Conservation (phyloP, 164 flowering plant species). For the Paratinospora sagittata region DNA sequence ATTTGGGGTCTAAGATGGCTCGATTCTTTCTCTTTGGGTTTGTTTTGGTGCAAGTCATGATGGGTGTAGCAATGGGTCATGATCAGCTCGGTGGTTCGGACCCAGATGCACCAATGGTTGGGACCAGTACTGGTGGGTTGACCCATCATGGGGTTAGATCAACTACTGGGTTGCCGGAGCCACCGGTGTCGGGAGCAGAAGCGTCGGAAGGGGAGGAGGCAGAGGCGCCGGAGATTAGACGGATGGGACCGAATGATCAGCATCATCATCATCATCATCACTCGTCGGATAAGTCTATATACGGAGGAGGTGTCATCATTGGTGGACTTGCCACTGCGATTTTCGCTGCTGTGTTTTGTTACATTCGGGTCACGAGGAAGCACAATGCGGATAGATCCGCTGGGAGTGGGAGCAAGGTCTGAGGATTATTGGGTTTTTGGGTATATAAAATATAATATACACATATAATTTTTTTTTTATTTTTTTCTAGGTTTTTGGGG, state of each 20-base stretch:
- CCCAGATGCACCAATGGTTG: too few relatives aligned
- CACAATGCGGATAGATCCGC: neutral
- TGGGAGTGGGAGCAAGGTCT: too few relatives aligned
- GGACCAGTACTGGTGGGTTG: neutral
- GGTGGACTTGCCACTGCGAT: slow-evolving; percentile 28
- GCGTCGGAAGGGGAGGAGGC: slow-evolving; percentile 1
- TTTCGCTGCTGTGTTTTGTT: slow-evolving; percentile 22
- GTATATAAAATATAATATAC: too few relatives aligned
- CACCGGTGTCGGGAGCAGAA: slow-evolving; percentile 4
- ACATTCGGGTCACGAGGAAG: slow-evolving; percentile 28
- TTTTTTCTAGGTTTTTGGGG: too few relatives aligned
- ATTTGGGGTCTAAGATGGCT: too few relatives aligned
- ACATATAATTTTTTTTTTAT: too few relatives aligned
- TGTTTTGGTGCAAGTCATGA: neutral
- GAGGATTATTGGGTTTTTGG: too few relatives aligned
- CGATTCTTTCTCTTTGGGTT: neutral
- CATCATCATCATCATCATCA: slow-evolving; percentile 13
- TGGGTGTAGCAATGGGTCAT: neutral
- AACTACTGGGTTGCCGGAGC: neutral
- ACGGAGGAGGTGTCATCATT: slow-evolving; percentile 30
- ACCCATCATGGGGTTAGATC: neutral
- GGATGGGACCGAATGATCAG: slow-evolving; percentile 10
- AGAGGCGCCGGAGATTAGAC: slow-evolving; percentile 15
- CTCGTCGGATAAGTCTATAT: slow-evolving; percentile 11
- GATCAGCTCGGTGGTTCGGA: too few relatives aligned